Evolutionary conservation across 768 basidiomycete genomes (phyloP), one percentile per base, ranked within the genome.

Genomic region (Tricholoma matsutake): DNA sequence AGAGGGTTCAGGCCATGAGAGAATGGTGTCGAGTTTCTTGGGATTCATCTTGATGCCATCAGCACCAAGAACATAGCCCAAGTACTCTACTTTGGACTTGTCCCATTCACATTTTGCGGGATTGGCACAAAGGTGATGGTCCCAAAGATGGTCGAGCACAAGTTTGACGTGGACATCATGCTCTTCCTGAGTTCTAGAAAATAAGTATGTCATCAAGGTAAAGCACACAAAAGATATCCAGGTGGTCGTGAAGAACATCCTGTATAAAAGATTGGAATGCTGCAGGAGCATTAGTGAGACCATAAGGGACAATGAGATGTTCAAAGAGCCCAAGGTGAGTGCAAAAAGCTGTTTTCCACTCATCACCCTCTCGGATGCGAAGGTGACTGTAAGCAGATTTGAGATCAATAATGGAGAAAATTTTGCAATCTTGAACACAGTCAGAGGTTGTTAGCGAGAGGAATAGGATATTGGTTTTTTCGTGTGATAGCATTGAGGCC

Each of bases 161-260:
- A 67, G 56, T 13, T 62, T 60, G 37, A 79, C 74, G 29, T 74
- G 72, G 3, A 56, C 28, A n/a, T 68, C 63, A 54, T 81, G 79
- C 22, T 79, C 69, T n/a, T 71, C 65, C 22, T 60, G 65, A 13
- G 63, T 63, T 13, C 64, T 47, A 37, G 79, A 75, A 82, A 28
- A 81, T 77, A 8, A 82, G 70, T 59, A 81, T 78, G 64, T 80
- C 72, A 57, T 80, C 76, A 1, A 81, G 58, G 65, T 81, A 83
- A 45, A 82, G 74, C 29, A 81, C 71, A 59, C 72, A 73, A 52
- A 69, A 69, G n/a, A 76, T 59, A 49, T 76, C 78, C 28, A 83
- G 61, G 10, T 73, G 59, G 34, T 79, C 74, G 9, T 67, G 67
- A 7, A 82, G 68, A 10, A 73, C 72, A 57, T 77, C 74, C 28